These are phyloP conservation scores for Paramecium sonneborni DNA, from an alignment of 73 alveolate species.

Conservation along the genomic window DNA sequence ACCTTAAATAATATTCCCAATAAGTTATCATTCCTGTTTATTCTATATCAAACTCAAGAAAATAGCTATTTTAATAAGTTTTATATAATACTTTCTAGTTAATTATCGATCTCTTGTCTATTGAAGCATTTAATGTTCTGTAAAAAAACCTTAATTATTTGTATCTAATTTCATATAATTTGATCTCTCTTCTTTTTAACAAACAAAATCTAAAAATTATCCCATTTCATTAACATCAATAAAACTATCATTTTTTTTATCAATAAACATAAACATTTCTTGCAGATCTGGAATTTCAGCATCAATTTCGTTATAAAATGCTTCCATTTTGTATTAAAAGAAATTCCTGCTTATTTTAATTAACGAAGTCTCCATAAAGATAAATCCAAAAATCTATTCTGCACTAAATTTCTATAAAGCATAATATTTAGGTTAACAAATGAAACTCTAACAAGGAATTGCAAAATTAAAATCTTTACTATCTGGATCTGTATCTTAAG, in stretches of 20 bases:
- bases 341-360: neutral
- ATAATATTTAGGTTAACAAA: neutral
- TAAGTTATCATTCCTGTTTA: neutral
- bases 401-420: neutral
- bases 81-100: neutral
- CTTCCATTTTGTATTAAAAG: neutral
- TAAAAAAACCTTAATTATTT: neutral
- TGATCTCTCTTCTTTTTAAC: neutral
- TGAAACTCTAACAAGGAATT: conserved; percentile 21
- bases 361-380: neutral
- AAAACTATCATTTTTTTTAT: neutral
- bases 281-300: neutral
- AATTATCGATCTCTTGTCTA: conserved; percentile 1
- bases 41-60: neutral
- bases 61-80: neutral
- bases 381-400: neutral
- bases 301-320: neutral
- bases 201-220: neutral
- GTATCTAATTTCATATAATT: neutral
- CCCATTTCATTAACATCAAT: conserved; percentile 31
- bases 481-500: conserved; percentile 3
- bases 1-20: conserved; percentile 28
- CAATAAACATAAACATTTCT: neutral
- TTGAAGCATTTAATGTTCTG: neutral
- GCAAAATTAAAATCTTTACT: neutral